Base-by-base conservation (phyloP, 129 eudicot genomes). In the Chrysanthemum lavandulifolium region DNA sequence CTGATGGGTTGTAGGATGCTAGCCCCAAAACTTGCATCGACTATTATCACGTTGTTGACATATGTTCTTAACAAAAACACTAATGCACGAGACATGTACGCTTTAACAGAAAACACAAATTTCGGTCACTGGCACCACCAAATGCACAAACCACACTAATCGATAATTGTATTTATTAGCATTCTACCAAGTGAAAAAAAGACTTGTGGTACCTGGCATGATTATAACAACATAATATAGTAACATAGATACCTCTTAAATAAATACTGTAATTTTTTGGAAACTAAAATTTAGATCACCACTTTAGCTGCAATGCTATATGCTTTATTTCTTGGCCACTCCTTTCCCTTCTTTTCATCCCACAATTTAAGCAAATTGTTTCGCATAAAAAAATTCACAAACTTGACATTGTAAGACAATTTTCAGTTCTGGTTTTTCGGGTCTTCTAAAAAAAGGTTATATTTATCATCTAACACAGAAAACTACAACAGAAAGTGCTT, bases 341-440 rank as follows among this genome's bases (percentile, higher is more conserved):
- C 73, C 6, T 40, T 65, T 23, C 57, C 69, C 74, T 59, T 67
- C 33, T 29, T 72, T 70, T 12, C 76, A 18, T 49, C 69, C 93
- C 89, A 77, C 78, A 75, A 71, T 79, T 75, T 51, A 67, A 80
- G 87, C 87, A 72, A 71, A 48, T 68, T 77, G 85, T 82, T 79
- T 70, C 74, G 74, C 78, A 51, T 54, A 67, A 76, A 68, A 61
- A 25, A 68, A 61, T 33, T 54, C 76, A 65, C 69, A 65, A 50
- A 52, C 71, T 19, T 73, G 74, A 57, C 61, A 73, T 59, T 13
- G 48, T 51, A 77, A 62, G 63, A 69, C 67, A 55, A 48, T 49
- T 71, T 57, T 57, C 56, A 72, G 13, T 74, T 61, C 67, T 72
- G 69, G 69, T 65, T 80, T 63, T 56, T 78, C 79, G 71, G 73